phyloP scores from a whole-genome alignment of 2,329 filamentous ascomycete species.

The Chaetomium sp. region DNA sequence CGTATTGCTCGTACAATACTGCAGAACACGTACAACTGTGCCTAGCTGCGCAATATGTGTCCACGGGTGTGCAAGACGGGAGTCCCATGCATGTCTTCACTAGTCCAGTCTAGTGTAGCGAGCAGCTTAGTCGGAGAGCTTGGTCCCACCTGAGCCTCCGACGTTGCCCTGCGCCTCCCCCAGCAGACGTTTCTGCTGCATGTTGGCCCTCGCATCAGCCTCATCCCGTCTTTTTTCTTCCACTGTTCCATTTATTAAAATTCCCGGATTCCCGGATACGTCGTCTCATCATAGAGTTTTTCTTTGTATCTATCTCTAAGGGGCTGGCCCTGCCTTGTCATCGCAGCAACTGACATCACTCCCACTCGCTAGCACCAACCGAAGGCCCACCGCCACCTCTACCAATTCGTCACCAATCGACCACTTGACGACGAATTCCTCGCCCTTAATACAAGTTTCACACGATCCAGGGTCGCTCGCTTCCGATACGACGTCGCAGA shows the following conservation, averaged over 20 bases:
- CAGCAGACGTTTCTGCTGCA: constrained; percentile 24
- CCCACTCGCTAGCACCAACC: constrained; percentile 25
- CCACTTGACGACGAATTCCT: constrained; percentile 69
- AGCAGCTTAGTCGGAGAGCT: background rate
- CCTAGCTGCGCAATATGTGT: background rate
- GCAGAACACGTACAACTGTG: background rate
- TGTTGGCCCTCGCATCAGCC: constrained; percentile 32
- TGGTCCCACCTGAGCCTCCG: constrained; percentile 12
- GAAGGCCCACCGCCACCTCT: constrained; percentile 53
- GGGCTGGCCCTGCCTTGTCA: constrained; percentile 17
- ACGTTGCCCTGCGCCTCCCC: constrained; percentile 32
- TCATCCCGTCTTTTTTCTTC: constrained; percentile 14
- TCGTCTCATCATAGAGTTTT: constrained; percentile 9
- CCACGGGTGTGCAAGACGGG: background rate
- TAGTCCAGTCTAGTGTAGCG: too few relatives aligned
- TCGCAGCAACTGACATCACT: constrained; percentile 25
- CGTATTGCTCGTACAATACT: constrained; percentile 17
- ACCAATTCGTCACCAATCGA: constrained; percentile 67
- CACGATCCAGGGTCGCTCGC: constrained; percentile 51
- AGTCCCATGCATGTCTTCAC: constrained; percentile 1
- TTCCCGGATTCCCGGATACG: constrained; percentile 15
- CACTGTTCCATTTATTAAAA: constrained; percentile 3
- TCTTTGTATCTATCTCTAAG: constrained; percentile 23
- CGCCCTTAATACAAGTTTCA: constrained; percentile 64
- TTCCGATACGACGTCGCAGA: constrained; percentile 39